These are phyloP conservation scores for Calonectria honghensis DNA, from an alignment of 2,329 filamentous ascomycete species.

Conservation along the genomic window DNA sequence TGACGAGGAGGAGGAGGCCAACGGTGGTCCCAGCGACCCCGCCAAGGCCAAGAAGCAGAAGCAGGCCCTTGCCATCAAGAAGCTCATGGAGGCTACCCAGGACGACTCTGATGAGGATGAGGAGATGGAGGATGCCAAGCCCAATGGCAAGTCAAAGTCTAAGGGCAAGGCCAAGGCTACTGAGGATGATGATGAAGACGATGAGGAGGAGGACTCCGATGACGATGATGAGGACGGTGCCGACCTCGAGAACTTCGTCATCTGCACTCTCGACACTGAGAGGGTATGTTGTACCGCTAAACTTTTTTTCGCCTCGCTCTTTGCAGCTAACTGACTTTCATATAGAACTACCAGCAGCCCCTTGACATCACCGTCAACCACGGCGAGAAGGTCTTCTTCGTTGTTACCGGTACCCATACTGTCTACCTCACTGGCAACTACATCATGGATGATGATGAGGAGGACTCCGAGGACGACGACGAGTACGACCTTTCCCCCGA, in stretches of 20 bases:
- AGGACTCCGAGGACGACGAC: slow-evolving; percentile 79
- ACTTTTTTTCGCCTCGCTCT: background rate
- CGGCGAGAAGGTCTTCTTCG: slow-evolving; percentile 93
- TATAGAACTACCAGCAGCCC: slow-evolving; percentile 93
- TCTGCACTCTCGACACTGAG: slow-evolving; percentile 96
- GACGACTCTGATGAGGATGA: slow-evolving; percentile 77
- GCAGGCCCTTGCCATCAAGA: slow-evolving; percentile 84
- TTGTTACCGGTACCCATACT: slow-evolving; percentile 91
- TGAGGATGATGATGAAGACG: slow-evolving; percentile 71
- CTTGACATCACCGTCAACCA: slow-evolving; percentile 94
- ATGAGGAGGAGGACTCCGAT: slow-evolving; percentile 77
- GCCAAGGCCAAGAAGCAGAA: slow-evolving; percentile 91
- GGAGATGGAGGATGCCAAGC: slow-evolving; percentile 82
- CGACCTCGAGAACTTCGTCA: slow-evolving; percentile 90
- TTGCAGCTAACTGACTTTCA: slow-evolving; percentile 52
- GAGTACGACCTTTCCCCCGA: slow-evolving; percentile 90
- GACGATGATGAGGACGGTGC: slow-evolving; percentile 78
- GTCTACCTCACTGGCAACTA: slow-evolving; percentile 98
- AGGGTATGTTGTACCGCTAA: slow-evolving; percentile 76
- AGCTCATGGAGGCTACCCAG: slow-evolving; percentile 82
- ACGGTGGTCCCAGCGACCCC: slow-evolving; percentile 94
- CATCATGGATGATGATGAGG: slow-evolving; percentile 82
- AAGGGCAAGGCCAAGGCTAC: slow-evolving; percentile 84
- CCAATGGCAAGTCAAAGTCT: slow-evolving; percentile 76
- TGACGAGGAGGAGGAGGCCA: slow-evolving; percentile 78